A percentile compares a stretch with the other conserved stretches of the same genome.
Conservation (phyloP, 352 stramenopile species). For the Pythium diclinum region DNA sequence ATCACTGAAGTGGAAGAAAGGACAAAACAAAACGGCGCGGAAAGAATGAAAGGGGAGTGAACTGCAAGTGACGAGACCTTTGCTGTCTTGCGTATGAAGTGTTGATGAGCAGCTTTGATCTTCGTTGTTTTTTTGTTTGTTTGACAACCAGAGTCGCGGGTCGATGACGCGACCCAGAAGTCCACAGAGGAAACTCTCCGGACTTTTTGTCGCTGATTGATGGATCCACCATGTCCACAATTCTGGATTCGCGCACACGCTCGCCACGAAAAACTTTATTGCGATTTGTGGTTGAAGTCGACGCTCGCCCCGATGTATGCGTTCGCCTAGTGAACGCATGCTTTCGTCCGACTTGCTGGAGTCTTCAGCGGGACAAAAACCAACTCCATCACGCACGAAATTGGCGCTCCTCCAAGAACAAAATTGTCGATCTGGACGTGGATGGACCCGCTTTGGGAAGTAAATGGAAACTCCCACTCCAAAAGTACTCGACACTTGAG, state of each 20-base stretch:
- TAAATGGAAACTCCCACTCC: not conserved
- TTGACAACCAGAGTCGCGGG: not conserved
- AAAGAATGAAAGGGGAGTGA: not conserved
- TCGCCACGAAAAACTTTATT: not conserved
- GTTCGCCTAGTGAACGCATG: not conserved
- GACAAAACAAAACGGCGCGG: not conserved
- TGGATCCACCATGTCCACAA: not conserved
- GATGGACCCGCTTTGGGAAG: not conserved
- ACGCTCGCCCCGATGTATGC: not conserved
- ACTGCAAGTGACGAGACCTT: not conserved
- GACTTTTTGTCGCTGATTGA: not conserved
- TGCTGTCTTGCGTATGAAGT: not conserved
- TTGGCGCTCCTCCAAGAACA: not conserved
- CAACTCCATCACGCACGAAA: constrained; percentile 2
- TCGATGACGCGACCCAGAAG: not conserved
- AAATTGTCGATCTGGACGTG: not conserved
- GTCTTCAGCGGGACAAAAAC: not conserved
- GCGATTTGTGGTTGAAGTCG: not conserved
- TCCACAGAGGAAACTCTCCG: not conserved
- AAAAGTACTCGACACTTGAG: not conserved
- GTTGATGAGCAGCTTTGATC: too few species aligned
- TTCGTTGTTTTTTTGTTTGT: not conserved
- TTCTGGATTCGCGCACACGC: not conserved
- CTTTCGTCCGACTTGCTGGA: not conserved
- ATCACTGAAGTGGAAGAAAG: not conserved